Evolutionary conservation across 306 rosid genomes (phyloP), one percentile per base, ranked within the genome.

Genomic region (Inga oerstediana): DNA sequence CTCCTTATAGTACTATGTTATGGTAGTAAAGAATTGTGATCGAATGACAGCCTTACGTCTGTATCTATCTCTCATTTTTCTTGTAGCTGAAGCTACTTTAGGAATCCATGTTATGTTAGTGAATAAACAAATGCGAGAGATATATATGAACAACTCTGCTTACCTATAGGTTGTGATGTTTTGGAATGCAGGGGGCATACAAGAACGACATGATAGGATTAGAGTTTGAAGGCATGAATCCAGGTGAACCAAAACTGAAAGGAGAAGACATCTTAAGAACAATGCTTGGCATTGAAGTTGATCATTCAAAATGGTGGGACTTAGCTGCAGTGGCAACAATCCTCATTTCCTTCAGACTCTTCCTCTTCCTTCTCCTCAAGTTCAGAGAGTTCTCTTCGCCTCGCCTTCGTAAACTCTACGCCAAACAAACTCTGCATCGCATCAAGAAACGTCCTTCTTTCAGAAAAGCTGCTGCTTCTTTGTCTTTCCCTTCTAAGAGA

Each of bases 241-340:
- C 88, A 30, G 92, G 92, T 32, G 94, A 84, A 16, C 87, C 91
- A 14, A 95, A 91, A 81, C 80, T 95, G 84, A 92, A 89, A 83
- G 98, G 97, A 64, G 97, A 93, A 72, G 52, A 59, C 14, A 81
- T 95, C 43, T 92, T 93, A 48, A 77, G 56, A 68, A 85, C 61
- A 39, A 72, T 92, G 88, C 93, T 93, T n/a, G 97, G 99, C 4
- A 74, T 92, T 83, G 69, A 76, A 70, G 85, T 82, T 82, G 89
- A 89, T 30, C 81, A 88, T 74, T 93, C 97, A 14, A 92, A 95
- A 81, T 95, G 98, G 99, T 92, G 93, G 99, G 99, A 95, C 85
- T 77, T 93, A 12, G 96, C 88, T 43, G 96, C 92, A 35, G 89
- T 95, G 30, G 54, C 78, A 19, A 14, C 73, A 83, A 74, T 92